Evolutionary conservation across 495 filamentous ascomycete genomes (phyloP).

Genomic region (Aspergillus cristatus): DNA sequence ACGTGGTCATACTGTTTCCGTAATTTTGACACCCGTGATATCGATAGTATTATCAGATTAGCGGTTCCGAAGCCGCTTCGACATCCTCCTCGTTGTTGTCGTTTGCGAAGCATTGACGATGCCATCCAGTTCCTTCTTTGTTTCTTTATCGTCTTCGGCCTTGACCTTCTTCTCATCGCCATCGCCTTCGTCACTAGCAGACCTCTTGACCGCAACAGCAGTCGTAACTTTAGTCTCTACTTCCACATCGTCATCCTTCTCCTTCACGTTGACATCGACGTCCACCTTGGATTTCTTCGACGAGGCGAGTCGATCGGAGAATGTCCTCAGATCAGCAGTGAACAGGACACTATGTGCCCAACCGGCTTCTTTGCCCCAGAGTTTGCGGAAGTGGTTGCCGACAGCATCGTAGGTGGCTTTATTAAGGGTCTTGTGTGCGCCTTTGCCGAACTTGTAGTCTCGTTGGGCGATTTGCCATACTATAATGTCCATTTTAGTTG

Average conservation of each 20-base stretch:
- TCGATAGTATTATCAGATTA: background rate
- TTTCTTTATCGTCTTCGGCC: conserved; percentile 15
- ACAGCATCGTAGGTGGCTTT: conserved; percentile 85
- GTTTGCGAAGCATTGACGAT: conserved; percentile 21
- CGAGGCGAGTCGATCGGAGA: conserved; percentile 55
- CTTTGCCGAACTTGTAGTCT: conserved; percentile 87
- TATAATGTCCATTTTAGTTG: no score
- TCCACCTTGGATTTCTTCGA: conserved; percentile 39
- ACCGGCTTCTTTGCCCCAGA: conserved; percentile 91
- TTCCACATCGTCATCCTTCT: conserved; percentile 16
- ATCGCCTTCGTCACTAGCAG: conserved; percentile 15
- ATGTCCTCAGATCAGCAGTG: conserved; percentile 82
- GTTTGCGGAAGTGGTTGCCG: conserved; percentile 75
- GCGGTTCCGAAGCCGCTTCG: conserved; percentile 26
- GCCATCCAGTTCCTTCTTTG: conserved; percentile 6
- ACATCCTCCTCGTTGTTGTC: conserved; percentile 26
- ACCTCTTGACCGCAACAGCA: conserved; percentile 17
- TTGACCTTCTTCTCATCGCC: conserved; percentile 16
- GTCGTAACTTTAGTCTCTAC: conserved; percentile 22
- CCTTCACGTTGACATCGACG: conserved; percentile 14
- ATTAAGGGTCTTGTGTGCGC: conserved; percentile 74
- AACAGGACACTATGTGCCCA: conserved; percentile 98
- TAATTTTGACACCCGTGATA: no score
- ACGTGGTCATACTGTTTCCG: no score
- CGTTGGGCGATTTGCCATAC: conserved; percentile 97